Evolutionary conservation across 23 red algal species (phyloP), one percentile per base, ranked within the genome.

Genomic region (Gracilaria domingensis): DNA sequence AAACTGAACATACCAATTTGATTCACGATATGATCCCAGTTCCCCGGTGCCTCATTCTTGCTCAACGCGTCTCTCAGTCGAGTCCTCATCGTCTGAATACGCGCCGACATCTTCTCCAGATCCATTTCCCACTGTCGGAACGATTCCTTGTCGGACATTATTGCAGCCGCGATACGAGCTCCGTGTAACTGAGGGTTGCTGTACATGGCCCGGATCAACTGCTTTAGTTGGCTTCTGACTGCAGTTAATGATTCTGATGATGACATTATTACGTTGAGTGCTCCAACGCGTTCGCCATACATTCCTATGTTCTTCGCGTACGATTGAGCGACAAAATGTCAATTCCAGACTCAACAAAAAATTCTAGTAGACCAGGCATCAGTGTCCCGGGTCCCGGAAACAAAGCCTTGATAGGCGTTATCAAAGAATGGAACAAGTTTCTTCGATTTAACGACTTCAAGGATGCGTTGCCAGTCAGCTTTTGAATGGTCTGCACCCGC

Each of bases 1-100:
- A 85, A 96, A 21, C 82, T 91, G 88, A 99, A 99, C 97, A 99
- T 99, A 40, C 97, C 97, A 86, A 96, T 99, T 39, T 96, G 94
- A 30, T 89, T 80, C 25, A 91, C 83, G 34, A 99, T 92, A 69
- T 92, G 95, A n/a, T 88, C 66, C 97, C 97, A 99, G 36, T 88
- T 75, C 21, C 97, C 97, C 17, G 97, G 94, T 32, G 94, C 87
- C 0, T 64, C 77, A 67, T 90, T 93, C 49, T 38, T 71, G 3
- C 59, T 57, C 47, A 99, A 87, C 49, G 85, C 91, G 42, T 80
- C 85, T 49, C 80, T 42, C 71, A 99, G 72, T 60, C 69, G 84
- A 13, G 45, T 58, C 30, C 97, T 80, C 97, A 99, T 99, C 24
- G 80, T 56, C 17, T 54, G 30, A 80, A 99, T 99, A 45, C 97